phyloP scores from a whole-genome alignment of 352 stramenopile genomes.

The Phytophthora citrophthora region DNA sequence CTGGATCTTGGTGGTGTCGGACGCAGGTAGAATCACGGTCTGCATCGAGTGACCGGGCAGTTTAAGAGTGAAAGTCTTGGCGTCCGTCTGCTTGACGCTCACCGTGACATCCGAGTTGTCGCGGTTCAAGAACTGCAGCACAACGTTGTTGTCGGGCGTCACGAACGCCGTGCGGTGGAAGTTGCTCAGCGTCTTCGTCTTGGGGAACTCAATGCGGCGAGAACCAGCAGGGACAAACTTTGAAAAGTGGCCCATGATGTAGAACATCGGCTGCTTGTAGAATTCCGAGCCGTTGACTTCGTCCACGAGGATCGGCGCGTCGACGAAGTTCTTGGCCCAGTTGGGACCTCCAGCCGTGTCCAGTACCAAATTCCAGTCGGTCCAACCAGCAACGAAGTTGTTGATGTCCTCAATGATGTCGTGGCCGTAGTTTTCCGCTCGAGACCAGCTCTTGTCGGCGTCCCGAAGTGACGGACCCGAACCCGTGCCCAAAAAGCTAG shows the following conservation, averaged over 20 bases:
- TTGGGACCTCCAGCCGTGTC: constrained; percentile 69
- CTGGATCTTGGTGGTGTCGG: constrained; percentile 29
- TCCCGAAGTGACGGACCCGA: constrained; percentile 50
- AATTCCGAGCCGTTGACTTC: constrained; percentile 44
- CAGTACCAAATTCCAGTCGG: constrained; percentile 86
- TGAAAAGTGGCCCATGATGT: constrained; percentile 63
- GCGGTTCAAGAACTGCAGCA: constrained; percentile 56
- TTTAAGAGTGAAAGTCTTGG: constrained; percentile 30
- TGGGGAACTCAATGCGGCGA: constrained; percentile 50
- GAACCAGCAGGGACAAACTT: constrained; percentile 63
- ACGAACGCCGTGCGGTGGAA: constrained; percentile 57
- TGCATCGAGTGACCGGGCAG: constrained; percentile 32
- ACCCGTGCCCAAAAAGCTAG: constrained; percentile 49
- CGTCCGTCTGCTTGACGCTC: constrained; percentile 29
- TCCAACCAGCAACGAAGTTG: constrained; percentile 72
- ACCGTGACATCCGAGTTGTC: constrained; percentile 33
- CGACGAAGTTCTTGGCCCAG: constrained; percentile 71
- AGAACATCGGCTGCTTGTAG: constrained; percentile 74
- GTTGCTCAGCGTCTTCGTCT: constrained; percentile 33
- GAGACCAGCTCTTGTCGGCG: constrained; percentile 56
- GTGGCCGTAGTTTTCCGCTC: constrained; percentile 74
- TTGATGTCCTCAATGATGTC: constrained; percentile 88
- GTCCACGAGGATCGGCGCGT: constrained; percentile 65
- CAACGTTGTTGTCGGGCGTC: constrained; percentile 51
- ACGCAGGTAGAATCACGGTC: constrained; percentile 39